Conservation (phyloP, 352 stramenopile genomes). For the Pythium folliculosum region DNA sequence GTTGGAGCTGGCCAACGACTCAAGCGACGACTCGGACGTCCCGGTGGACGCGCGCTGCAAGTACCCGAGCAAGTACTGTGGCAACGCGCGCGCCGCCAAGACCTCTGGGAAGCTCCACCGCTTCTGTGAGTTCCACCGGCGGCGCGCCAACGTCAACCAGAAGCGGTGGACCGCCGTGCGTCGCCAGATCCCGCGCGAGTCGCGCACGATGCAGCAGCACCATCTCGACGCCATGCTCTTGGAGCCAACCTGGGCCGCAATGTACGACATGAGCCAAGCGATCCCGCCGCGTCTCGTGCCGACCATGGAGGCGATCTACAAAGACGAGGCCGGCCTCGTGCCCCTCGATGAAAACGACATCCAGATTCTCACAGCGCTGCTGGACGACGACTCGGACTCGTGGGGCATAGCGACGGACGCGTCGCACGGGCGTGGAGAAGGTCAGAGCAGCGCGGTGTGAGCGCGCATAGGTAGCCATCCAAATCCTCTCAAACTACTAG, state of each 20-base stretch:
- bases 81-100: constrained; percentile 29
- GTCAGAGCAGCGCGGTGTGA: not conserved
- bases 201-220: not conserved
- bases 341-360: not conserved
- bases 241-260: not conserved
- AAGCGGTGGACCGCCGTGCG: constrained; percentile 22
- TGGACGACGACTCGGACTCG: not conserved
- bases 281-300: not conserved
- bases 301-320: not conserved
- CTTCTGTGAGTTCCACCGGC: constrained; percentile 25
- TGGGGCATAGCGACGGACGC: not conserved
- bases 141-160: constrained; percentile 23
- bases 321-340: not conserved
- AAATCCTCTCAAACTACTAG: no score
- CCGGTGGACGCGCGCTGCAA: constrained; percentile 17
- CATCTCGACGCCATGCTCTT: not conserved
- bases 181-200: not conserved
- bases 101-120: constrained; percentile 24
- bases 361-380: not conserved
- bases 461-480: no score
- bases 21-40: constrained; percentile 10
- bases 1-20: not conserved
- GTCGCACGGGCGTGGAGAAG: not conserved
- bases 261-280: not conserved
- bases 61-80: constrained; percentile 19